Evolutionary conservation across 352 stramenopile species (phyloP), one percentile per base, ranked within the genome.

Genomic region (Hyaloperonospora brassicae): DNA sequence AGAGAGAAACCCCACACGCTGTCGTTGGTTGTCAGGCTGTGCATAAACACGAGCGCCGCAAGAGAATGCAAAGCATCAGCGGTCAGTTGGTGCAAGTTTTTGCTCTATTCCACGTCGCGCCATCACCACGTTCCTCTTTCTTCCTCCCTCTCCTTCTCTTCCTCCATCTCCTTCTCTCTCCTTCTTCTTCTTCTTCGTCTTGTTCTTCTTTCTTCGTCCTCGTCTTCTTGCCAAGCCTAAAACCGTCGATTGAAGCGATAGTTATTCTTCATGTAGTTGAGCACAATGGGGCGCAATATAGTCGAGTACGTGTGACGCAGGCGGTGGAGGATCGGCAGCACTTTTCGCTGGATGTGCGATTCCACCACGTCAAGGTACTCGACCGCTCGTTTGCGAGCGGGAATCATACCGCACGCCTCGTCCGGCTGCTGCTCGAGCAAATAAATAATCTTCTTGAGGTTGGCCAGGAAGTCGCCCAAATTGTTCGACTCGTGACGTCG

Each of bases 391-490:
- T 89, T 89, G 22, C 75, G 70, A 11, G 65, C 55, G 38, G 79
- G 74, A 61, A 89, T 89, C 72, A 89, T 87, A 27, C 78, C 78
- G 50, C 68, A 73, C 47, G 80, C 72, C 56, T 92, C 80, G 41
- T 75, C 72, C 25, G 76, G 79, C 45, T 86, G 79, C 66, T 92
- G 82, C 57, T 88, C 78, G 46, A 92, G 66, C 73, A 92, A 80
- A 85, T 87, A 88, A 82, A 89, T 88, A 78, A 92, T 89, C 60
- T 89, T 89, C 66, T 89, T 92, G 57, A 92, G 75, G 68, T 89
- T 92, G 49, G 74, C 68, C 31, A 92, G 64, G 52, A 92, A 92
- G 49, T 89, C 79, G 31, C 76, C 72, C 25, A 92, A 62, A 55
- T 89, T 87, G 66, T 85, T 89, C 35, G 81, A 89, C 57, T 92